Evolutionary conservation across 2,329 filamentous ascomycete genomes (phyloP), one percentile per base, ranked within the genome.

Genomic region (Parastagonospora nodorum): DNA sequence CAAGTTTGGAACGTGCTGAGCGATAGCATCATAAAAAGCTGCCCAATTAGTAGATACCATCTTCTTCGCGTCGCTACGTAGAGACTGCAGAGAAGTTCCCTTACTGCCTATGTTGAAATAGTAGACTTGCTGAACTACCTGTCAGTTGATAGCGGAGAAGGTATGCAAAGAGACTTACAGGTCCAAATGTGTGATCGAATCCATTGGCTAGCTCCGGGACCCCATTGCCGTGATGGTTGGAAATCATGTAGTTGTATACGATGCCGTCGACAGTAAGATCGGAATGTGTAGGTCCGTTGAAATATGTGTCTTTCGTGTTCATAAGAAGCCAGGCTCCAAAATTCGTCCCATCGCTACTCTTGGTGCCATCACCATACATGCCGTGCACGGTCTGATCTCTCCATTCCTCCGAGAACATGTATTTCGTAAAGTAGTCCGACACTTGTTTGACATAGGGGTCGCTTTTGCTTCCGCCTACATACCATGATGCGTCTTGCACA

Each of bases 401-500:
- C 82, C 83, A 86, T 1, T 76, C 76, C 50, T 83, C 82, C 4
- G 78, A 76, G 51, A 87, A 86, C 0, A 81, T 86, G 60, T 87
- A 87, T 64, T 88, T 88, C 16, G 84, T 87, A 61, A 86, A 88
- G 67, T 86, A 87, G 39, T 86, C 81, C 1, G 81, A 76, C 48
- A 82, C 78, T 39, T 83, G 72, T 32, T 78, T 67, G 0, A 84
- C 81, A 59, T 87, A 87, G 0, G 80, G 74, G 61, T 84, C 81
- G 12, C 80, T 62, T 0, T 79, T 78, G 0, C 79, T 79, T 40
- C 81, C 81, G 24, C 81, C 80, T 11, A 87, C 65, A 40, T 83
- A 81, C 82, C 83, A 87, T 0, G 84, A 86, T 4, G 85, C 84
- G 67, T 88, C 85, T 63, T 87, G 84, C 4, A 87, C 84, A 42